A percentile compares a stretch with the other conserved stretches of the same genome.
These are phyloP conservation scores for Aechmea fasciata DNA, from an alignment of 176 grass and related monocot genomes.

Conservation along the genomic window DNA sequence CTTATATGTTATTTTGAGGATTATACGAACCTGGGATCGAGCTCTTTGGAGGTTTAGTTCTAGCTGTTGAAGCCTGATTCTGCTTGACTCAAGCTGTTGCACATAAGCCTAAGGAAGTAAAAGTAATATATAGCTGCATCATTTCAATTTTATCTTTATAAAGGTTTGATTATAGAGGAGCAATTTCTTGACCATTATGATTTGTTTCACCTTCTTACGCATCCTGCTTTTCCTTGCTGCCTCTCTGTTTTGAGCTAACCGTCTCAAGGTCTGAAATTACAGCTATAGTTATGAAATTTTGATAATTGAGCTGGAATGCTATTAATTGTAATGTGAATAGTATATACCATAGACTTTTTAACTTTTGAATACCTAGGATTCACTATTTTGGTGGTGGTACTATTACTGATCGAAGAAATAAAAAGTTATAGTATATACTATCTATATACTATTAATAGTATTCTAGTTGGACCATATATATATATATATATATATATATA, in stretches of 20 bases:
- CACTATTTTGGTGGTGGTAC: too few species aligned
- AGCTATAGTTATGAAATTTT: background rate
- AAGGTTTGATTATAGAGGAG: background rate
- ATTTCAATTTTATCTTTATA: background rate
- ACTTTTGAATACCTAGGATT: too few species aligned
- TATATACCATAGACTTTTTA: too few species aligned
- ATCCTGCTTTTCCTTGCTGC: slow-evolving; percentile 93
- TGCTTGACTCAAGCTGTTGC: slow-evolving; percentile 87
- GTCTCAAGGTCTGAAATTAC: slow-evolving; percentile 51
- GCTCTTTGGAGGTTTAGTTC: slow-evolving; percentile 84
- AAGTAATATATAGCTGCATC: background rate
- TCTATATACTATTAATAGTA: too few species aligned
- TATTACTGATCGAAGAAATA: too few species aligned
- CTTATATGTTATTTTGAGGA: background rate
- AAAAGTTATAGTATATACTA: too few species aligned
- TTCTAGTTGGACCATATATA: too few species aligned
- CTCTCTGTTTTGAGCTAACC: slow-evolving; percentile 95
- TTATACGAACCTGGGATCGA: slow-evolving; percentile 63
- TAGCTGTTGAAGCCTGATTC: slow-evolving; percentile 86
- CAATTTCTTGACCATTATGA: background rate
- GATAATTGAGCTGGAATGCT: background rate
- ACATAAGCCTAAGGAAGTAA: slow-evolving; percentile 62
- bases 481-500: too few species aligned
- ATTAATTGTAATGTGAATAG: too few species aligned
- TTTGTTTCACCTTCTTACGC: slow-evolving; percentile 64